Conservation (phyloP, 352 stramenopile genomes). For the Pythium graminicola region DNA sequence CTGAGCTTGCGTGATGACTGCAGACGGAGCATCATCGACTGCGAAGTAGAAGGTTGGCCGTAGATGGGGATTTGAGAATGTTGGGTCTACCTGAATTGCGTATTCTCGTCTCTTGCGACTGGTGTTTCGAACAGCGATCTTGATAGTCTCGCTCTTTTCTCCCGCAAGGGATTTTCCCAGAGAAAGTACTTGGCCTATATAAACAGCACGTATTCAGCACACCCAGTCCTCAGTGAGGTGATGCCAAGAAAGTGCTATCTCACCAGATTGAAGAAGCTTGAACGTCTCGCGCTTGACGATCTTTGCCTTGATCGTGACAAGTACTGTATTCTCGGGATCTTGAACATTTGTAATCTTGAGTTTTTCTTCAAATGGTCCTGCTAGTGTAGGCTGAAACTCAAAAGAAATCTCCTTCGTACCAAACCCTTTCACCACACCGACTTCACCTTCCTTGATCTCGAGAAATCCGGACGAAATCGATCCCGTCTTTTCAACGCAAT, state of each 20-base stretch:
- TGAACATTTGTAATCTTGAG: slow-evolving; percentile 88
- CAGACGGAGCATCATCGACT: slow-evolving; percentile 72
- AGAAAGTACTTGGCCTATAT: slow-evolving; percentile 67
- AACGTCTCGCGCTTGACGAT: slow-evolving; percentile 87
- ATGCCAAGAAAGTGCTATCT: not conserved
- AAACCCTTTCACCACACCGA: slow-evolving; percentile 83
- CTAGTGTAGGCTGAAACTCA: slow-evolving; percentile 81
- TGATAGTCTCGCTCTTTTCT: slow-evolving; percentile 79
- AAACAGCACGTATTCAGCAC: slow-evolving; percentile 3
- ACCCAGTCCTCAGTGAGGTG: not conserved
- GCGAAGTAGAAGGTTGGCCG: slow-evolving; percentile 79
- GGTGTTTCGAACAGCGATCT: slow-evolving; percentile 81
- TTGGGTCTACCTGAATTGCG: slow-evolving; percentile 75
- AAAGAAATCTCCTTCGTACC: slow-evolving; percentile 87
- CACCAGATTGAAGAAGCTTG: slow-evolving; percentile 83
- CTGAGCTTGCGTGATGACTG: slow-evolving; percentile 83
- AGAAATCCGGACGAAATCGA: slow-evolving; percentile 88
- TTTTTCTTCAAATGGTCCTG: slow-evolving; percentile 85
- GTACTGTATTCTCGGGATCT: slow-evolving; percentile 82
- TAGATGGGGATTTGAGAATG: slow-evolving; percentile 55
- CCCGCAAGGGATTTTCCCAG: slow-evolving; percentile 79
- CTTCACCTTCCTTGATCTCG: slow-evolving; percentile 83
- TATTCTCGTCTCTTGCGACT: slow-evolving; percentile 86
- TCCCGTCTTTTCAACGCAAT: slow-evolving; percentile 84
- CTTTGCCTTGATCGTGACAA: slow-evolving; percentile 85